Evolutionary conservation across 2,329 filamentous ascomycete genomes (phyloP).

Genomic region (Stenocarpella maydis): DNA sequence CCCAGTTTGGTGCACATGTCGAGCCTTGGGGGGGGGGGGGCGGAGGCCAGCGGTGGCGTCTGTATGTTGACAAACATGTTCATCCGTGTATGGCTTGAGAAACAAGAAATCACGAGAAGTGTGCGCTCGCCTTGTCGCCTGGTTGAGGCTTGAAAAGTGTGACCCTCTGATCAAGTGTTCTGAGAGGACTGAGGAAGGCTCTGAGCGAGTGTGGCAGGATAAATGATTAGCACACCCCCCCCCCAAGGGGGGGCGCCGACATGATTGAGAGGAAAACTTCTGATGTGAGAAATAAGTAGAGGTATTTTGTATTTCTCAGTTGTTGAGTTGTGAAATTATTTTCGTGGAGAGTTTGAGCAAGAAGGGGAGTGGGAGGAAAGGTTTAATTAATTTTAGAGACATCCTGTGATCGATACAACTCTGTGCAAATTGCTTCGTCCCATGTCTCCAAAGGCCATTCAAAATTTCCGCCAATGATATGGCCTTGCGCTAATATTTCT

Average conservation of each 20-base stretch:
- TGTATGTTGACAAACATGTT: no score
- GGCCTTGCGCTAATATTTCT: not conserved
- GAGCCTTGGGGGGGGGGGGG: no score
- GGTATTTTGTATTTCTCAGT: not conserved
- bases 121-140: not conserved
- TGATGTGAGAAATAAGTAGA: not conserved
- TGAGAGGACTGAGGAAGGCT: not conserved
- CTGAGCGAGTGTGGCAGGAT: not conserved
- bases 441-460: not conserved
- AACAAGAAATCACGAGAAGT: not conserved
- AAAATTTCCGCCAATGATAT: not conserved
- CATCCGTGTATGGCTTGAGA: no score
- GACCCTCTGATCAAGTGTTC: not conserved
- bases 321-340: not conserved
- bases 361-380: not conserved
- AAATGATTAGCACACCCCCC: no score
- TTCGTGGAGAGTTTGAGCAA: not conserved
- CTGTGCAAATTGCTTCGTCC: not conserved
- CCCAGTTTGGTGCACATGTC: no score
- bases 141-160: not conserved
- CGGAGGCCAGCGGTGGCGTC: no score
- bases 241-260: no score
- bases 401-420: not conserved
- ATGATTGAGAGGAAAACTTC: not conserved
- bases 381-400: not conserved